These are phyloP conservation scores for Hymenoscyphus fraxineus DNA, from an alignment of 2,329 filamentous ascomycete species.

Conservation along the genomic window DNA sequence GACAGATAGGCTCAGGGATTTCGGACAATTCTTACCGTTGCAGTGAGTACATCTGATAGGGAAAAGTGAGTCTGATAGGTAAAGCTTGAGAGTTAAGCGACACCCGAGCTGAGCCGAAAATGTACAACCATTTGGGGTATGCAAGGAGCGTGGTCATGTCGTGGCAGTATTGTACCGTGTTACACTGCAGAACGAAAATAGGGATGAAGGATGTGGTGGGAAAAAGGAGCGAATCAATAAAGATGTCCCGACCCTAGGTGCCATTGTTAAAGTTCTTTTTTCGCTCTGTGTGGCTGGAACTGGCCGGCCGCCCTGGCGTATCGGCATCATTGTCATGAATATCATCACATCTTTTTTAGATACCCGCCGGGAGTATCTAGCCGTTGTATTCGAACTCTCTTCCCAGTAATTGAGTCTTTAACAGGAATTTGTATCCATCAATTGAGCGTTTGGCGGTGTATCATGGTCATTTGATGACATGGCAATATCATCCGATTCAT, in stretches of 20 bases:
- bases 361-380: too few relatives aligned
- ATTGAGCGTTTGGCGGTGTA: too few relatives aligned
- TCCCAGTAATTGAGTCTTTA: too few relatives aligned
- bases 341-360: too few relatives aligned
- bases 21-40: neutral
- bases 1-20: neutral
- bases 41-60: neutral
- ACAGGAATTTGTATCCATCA: too few relatives aligned
- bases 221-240: neutral
- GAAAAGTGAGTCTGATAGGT: neutral
- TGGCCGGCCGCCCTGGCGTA: neutral
- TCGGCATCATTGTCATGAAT: neutral
- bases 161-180: neutral
- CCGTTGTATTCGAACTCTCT: too few relatives aligned
- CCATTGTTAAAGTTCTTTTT: neutral
- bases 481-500: neutral
- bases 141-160: constrained; percentile 1
- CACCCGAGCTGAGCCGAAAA: neutral
- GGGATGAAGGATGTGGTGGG: neutral
- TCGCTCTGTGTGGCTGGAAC: neutral
- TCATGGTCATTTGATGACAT: neutral
- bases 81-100: neutral
- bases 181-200: neutral
- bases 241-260: neutral
- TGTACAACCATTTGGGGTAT: neutral